Percentiles rank a stretch among this genome's conserved stretches.
These are phyloP conservation scores for Phytopythium oedochilum DNA, from an alignment of 352 stramenopile genomes.

Conservation along the genomic window DNA sequence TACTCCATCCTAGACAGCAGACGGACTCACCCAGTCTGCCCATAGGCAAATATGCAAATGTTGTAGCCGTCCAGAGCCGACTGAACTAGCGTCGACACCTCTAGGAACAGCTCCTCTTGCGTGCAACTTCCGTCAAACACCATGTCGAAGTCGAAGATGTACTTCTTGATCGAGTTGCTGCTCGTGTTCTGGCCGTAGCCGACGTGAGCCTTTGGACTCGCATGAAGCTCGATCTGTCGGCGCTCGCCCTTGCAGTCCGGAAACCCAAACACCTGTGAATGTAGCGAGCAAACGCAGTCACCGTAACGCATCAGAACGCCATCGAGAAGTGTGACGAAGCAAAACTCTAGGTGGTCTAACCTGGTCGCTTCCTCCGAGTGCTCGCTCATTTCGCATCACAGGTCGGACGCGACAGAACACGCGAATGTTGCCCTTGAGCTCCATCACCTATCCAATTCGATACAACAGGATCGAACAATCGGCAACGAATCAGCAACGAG, in stretches of 20 bases:
- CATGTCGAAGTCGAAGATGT: slow-evolving; percentile 96
- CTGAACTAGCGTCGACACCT: slow-evolving; percentile 93
- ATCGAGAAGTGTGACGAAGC: background rate
- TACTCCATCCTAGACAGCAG: too few species aligned
- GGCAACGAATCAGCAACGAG: background rate
- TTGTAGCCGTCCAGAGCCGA: slow-evolving; percentile 95
- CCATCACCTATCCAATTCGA: slow-evolving; percentile 77
- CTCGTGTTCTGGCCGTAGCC: slow-evolving; percentile 60
- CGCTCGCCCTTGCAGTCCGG: slow-evolving; percentile 64
- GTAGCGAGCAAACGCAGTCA: background rate
- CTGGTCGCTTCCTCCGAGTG: slow-evolving; percentile 31
- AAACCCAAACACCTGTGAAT: slow-evolving; percentile 67
- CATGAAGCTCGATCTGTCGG: slow-evolving; percentile 67
- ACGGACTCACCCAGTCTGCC: slow-evolving; percentile 60
- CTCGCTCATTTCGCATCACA: slow-evolving; percentile 64
- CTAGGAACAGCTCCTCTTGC: slow-evolving; percentile 96
- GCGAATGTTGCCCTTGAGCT: slow-evolving; percentile 96
- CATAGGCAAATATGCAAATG: slow-evolving; percentile 95
- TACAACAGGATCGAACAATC: background rate
- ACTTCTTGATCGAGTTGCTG: slow-evolving; percentile 71
- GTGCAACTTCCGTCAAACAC: slow-evolving; percentile 92
- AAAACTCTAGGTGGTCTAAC: slow-evolving; percentile 13
- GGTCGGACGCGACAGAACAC: slow-evolving; percentile 95
- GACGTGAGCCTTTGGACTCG: slow-evolving; percentile 57
- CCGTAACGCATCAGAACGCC: background rate